Base-by-base conservation (phyloP, 148 eudicot species). In the Fallopia convolvulus region DNA sequence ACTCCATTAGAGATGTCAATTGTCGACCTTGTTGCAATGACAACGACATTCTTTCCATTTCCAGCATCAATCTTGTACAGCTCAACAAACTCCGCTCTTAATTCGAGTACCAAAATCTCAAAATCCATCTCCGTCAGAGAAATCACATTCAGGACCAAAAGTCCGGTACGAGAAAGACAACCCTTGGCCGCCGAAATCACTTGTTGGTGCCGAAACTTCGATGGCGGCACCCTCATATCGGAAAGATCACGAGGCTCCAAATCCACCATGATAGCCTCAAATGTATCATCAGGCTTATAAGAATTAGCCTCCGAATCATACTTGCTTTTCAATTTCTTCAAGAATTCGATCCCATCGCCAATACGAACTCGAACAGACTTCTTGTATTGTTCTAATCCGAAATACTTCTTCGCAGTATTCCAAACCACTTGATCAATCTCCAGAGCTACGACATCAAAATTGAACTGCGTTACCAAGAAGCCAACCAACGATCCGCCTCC, bases 401-500 rank as follows among this genome's bases (percentile, higher is more conserved):
- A 95, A 60, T 85, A 79, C 53, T 77, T 66, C 70, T 63, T 84
- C 0, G 97, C 97, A 52, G 87, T 83, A 49, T 76, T 79, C 75
- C 92, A 74, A 80, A 95, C 99, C 17, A 79, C 85, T 81, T 86
- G 84, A 81, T 95, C 99, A 9, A 80, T 74, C 86, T 95, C 99
- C 55, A 95, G 87, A 17, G 94, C 99, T 0, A 83, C 72, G 36
- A 95, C 93, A 81, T 91, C 87, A 49, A 95, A 88, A 56, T 86
- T 88, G 74, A 93, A 84, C 41, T 85, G 83, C 10, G 53, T 15
- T 40, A 77, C 48, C 79, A 95, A 79, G 75, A 93, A 93, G 7
- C 83, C 81, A 70, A 89, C 82, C 82, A 95, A 88, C 72, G 93
- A 90, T 14, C 99, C 98, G 77, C 99, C 99, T 32, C 99, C 99